Percentiles rank a stretch among this genome's conserved stretches.
Conservation (phyloP, 2,329 filamentous ascomycete genomes). For the Nigrospora sphaerica region DNA sequence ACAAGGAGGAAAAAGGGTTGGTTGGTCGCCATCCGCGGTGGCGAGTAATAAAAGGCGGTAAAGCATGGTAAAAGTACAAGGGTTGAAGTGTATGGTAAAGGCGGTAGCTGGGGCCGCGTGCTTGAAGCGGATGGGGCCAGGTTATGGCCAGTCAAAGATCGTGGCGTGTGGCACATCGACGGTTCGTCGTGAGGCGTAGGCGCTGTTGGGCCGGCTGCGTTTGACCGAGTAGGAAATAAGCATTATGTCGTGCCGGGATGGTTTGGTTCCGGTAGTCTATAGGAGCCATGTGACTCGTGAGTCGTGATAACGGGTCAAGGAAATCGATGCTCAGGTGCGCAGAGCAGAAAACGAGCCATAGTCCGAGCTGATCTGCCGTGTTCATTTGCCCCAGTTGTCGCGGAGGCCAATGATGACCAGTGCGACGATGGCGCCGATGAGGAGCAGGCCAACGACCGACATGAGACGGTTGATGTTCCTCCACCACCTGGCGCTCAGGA, state of each 20-base stretch:
- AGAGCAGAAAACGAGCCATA: not conserved
- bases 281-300: not conserved
- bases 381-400: conserved; percentile 35
- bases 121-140: not conserved
- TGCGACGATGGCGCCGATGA: conserved; percentile 43
- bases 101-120: not conserved
- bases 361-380: not conserved
- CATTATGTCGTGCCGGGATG: not conserved
- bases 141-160: not conserved
- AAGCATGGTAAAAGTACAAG: no score
- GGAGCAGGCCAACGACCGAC: conserved; percentile 47
- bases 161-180: not conserved
- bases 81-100: no score
- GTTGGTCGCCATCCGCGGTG: not conserved
- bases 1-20: not conserved
- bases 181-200: not conserved
- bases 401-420: conserved; percentile 45
- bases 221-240: not conserved
- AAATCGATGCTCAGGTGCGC: not conserved
- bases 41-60: no score
- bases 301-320: not conserved
- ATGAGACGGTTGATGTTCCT: conserved; percentile 51
- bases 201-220: not conserved
- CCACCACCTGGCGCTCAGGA: conserved; percentile 52
- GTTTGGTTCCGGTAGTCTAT: not conserved